Evolutionary conservation across 2,329 filamentous ascomycete species (phyloP).

Genomic region (Beauveria sp.): DNA sequence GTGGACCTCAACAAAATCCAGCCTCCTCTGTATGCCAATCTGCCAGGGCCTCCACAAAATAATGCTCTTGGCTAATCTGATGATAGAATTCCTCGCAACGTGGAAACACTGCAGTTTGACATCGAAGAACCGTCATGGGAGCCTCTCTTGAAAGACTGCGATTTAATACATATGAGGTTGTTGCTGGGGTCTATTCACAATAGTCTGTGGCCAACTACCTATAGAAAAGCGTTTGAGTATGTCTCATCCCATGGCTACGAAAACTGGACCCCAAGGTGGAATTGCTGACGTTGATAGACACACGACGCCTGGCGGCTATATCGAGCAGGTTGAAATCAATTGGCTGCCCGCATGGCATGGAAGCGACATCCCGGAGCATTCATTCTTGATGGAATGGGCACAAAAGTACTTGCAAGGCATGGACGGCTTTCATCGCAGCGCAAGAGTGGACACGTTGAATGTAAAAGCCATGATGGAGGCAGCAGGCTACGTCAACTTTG

Average conservation of each 20-base stretch:
- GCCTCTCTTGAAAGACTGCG: conserved; percentile 46
- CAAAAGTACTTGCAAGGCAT: conserved; percentile 61
- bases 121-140: conserved; percentile 66
- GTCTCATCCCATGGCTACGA: conserved; percentile 19
- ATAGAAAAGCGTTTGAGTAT: conserved; percentile 60
- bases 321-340: conserved; percentile 90
- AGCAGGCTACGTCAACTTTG: conserved; percentile 74
- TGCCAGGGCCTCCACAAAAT: background rate
- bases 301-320: conserved; percentile 66
- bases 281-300: conserved; percentile 44
- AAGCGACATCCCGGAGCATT: conserved; percentile 48
- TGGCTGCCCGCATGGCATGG: conserved; percentile 68
- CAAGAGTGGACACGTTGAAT: conserved; percentile 45
- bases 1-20: conserved; percentile 34
- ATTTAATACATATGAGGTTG: conserved; percentile 77
- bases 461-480: conserved; percentile 55
- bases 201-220: conserved; percentile 61
- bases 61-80: conserved; percentile 13
- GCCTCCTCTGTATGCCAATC: conserved; percentile 26
- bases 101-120: conserved; percentile 53
- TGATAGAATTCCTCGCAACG: conserved; percentile 61
- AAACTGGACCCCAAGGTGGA: background rate
- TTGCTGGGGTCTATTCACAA: conserved; percentile 68
- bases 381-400: conserved; percentile 62
- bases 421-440: conserved; percentile 52